Conservation (phyloP, 805 yeast genomes). For the Brettanomyces custersianus region DNA sequence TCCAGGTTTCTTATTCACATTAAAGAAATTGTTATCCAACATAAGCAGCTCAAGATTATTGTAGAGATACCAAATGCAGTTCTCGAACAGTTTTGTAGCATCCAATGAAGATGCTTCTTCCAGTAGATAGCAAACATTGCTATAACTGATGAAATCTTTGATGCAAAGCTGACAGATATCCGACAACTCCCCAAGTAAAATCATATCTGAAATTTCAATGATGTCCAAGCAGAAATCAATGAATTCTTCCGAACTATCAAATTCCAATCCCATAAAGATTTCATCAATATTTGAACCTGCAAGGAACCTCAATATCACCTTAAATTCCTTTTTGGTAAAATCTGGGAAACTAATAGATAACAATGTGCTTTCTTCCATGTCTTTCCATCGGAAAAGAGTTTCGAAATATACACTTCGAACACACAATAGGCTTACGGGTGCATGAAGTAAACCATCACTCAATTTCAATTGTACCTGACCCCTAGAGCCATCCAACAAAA, state of each 20-base stretch:
- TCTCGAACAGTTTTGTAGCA: slow-evolving; percentile 47
- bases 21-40: slow-evolving; percentile 32
- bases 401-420: slow-evolving; percentile 58
- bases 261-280: slow-evolving; percentile 26
- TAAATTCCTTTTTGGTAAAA: slow-evolving; percentile 34
- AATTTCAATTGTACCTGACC: slow-evolving; percentile 38
- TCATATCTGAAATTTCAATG: slow-evolving; percentile 52
- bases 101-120: slow-evolving; percentile 42
- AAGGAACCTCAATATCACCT: slow-evolving; percentile 41
- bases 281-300: slow-evolving; percentile 42
- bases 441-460: slow-evolving; percentile 35
- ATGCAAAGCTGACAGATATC: slow-evolving; percentile 52
- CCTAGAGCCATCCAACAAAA: slow-evolving; percentile 7
- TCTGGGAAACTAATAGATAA: not conserved
- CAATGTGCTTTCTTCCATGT: slow-evolving; percentile 25
- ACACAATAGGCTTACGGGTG: slow-evolving; percentile 45
- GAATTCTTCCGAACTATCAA: slow-evolving; percentile 27
- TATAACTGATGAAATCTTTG: slow-evolving; percentile 45
- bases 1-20: slow-evolving; percentile 13
- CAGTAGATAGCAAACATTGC: slow-evolving; percentile 51
- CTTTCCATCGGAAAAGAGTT: slow-evolving; percentile 50
- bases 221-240: slow-evolving; percentile 48
- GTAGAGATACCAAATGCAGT: slow-evolving; percentile 61
- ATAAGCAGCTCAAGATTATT: slow-evolving; percentile 56
- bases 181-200: slow-evolving; percentile 51